These are phyloP conservation scores for Fusarium pininemorale DNA, from an alignment of 2,329 filamentous ascomycete genomes.

Conservation along the genomic window DNA sequence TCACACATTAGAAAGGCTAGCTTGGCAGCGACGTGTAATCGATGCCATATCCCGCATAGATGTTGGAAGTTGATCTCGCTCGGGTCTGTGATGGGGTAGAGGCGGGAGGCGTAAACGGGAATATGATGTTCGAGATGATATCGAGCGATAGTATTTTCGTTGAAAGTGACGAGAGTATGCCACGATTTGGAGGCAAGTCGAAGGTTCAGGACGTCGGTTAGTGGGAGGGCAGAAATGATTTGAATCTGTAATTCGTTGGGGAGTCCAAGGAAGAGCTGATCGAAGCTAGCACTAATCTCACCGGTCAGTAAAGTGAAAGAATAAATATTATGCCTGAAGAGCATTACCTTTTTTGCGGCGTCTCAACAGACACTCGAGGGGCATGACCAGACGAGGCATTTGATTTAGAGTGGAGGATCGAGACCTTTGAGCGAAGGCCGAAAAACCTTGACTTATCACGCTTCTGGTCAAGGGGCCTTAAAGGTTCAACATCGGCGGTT, in stretches of 20 bases:
- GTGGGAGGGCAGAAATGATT: slow-evolving; percentile 67
- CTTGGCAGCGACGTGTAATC: slow-evolving; percentile 71
- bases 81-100: slow-evolving; percentile 64
- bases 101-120: slow-evolving; percentile 66
- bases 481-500: slow-evolving; percentile 43
- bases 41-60: slow-evolving; percentile 72
- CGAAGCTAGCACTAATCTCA: slow-evolving; percentile 51
- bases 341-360: slow-evolving; percentile 48
- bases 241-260: slow-evolving; percentile 72
- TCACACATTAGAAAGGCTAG: slow-evolving; percentile 69
- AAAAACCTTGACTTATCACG: slow-evolving; percentile 56
- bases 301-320: neutral
- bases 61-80: slow-evolving; percentile 65
- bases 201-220: slow-evolving; percentile 68
- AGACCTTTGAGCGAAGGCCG: slow-evolving; percentile 52
- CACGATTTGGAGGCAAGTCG: slow-evolving; percentile 67
- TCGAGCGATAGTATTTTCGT: slow-evolving; percentile 69
- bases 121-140: slow-evolving; percentile 69
- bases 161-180: slow-evolving; percentile 67
- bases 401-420: slow-evolving; percentile 49
- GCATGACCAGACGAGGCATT: slow-evolving; percentile 18
- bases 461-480: slow-evolving; percentile 47
- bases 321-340: neutral
- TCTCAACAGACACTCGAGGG: slow-evolving; percentile 40
- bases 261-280: slow-evolving; percentile 65